Evolutionary conservation across 805 yeast species (phyloP).

Genomic region (Grigorovia yakushimaensis): DNA sequence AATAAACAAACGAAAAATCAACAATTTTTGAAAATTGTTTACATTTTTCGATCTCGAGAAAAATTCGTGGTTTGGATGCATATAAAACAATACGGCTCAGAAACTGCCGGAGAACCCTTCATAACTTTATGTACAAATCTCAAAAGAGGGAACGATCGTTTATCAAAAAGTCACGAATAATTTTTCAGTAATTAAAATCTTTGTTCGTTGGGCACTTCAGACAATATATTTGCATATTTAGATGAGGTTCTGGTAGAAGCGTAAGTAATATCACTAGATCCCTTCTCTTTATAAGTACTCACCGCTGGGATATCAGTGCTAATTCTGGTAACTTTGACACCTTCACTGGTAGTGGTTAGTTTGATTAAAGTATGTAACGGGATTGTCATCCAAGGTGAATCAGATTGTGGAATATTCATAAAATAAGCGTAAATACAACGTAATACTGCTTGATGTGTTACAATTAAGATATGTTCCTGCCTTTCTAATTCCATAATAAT

Average conservation of each 20-base stretch:
- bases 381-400: conserved; percentile 97
- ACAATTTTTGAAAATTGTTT: not conserved
- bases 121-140: not conserved
- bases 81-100: not conserved
- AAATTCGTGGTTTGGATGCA: not conserved
- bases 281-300: conserved; percentile 88
- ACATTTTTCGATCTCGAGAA: not conserved
- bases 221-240: not conserved
- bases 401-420: conserved; percentile 96
- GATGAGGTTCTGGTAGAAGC: not conserved
- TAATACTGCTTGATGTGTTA: conserved; percentile 94
- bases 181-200: no score
- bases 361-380: conserved; percentile 91
- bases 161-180: no score
- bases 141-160: no score
- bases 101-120: not conserved
- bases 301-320: conserved; percentile 97
- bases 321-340: conserved; percentile 76
- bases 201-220: not conserved
- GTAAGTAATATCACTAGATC: conserved; percentile 37
- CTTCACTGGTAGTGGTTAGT: conserved; percentile 85
- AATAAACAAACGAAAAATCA: not conserved
- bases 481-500: conserved; percentile 96
- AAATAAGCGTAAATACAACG: conserved; percentile 94
- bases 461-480: conserved; percentile 88